A percentile compares a stretch with the other conserved stretches of the same genome.
Conservation (phyloP, 2,329 filamentous ascomycete genomes). For the Davidsoniella virescens region DNA sequence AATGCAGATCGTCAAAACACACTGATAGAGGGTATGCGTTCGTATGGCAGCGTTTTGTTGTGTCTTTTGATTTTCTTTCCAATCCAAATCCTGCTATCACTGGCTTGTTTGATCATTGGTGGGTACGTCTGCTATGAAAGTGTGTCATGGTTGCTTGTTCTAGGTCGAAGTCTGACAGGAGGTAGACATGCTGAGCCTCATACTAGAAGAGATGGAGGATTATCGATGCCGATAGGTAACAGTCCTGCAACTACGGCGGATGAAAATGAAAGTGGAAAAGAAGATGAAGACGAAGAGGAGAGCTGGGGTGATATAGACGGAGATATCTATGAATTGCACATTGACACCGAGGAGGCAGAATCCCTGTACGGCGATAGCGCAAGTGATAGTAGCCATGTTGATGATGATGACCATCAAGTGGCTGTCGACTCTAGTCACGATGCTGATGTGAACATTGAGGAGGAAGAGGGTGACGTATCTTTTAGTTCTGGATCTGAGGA, state of each 20-base stretch:
- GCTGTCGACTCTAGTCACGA: not conserved
- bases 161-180: too few species aligned
- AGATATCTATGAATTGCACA: conserved; percentile 16
- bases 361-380: conserved; percentile 17
- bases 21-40: conserved; percentile 5
- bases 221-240: not conserved
- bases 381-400: conserved; percentile 20
- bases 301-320: conserved; percentile 17
- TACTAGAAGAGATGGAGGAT: too few species aligned
- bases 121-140: conserved; percentile 5
- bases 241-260: not conserved
- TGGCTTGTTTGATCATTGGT: not conserved
- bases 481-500: not conserved
- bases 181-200: too few species aligned
- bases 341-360: conserved; percentile 3
- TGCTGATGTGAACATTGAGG: not conserved
- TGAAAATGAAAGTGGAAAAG: conserved; percentile 19
- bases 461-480: not conserved
- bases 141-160: not conserved
- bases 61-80: conserved; percentile 10
- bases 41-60: conserved; percentile 3
- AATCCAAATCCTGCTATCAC: conserved; percentile 5
- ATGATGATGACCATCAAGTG: conserved; percentile 12
- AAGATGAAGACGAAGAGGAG: conserved; percentile 20
- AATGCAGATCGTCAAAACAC: not conserved